phyloP scores from a whole-genome alignment of 2,329 filamentous ascomycete genomes.

The Claviceps pusilla region DNA sequence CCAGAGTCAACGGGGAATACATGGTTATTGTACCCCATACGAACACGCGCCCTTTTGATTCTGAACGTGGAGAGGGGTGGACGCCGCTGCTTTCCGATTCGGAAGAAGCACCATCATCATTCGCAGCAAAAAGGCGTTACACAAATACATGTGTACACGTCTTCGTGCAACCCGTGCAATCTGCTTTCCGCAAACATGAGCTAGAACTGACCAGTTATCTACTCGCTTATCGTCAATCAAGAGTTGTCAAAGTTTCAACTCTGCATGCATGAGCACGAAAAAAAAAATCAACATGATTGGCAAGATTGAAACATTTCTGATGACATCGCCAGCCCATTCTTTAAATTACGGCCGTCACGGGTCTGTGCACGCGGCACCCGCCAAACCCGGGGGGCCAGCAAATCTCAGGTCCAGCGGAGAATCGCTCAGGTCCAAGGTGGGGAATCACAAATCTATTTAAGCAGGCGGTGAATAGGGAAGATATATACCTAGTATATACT shows the following conservation, averaged over 20 bases:
- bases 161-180: not conserved
- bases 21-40: not conserved
- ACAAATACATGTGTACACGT: not conserved
- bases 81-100: not conserved
- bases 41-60: not conserved
- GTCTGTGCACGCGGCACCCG: not conserved
- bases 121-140: not conserved
- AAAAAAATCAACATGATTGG: too few relatives aligned
- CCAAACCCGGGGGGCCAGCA: too few relatives aligned
- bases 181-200: not conserved
- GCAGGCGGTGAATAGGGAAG: too few relatives aligned
- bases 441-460: too few relatives aligned
- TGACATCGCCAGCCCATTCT: not conserved
- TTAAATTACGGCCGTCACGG: not conserved
- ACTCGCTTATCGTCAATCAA: not conserved
- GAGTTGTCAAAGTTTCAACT: not conserved
- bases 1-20: not conserved
- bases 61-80: not conserved
- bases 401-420: too few relatives aligned
- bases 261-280: not conserved
- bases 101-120: not conserved
- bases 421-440: too few relatives aligned
- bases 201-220: not conserved
- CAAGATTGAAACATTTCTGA: not conserved
- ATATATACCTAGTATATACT: too few relatives aligned